phyloP scores from a whole-genome alignment of 108 stramenopile species.

The Aurantiochytrium sp. region DNA sequence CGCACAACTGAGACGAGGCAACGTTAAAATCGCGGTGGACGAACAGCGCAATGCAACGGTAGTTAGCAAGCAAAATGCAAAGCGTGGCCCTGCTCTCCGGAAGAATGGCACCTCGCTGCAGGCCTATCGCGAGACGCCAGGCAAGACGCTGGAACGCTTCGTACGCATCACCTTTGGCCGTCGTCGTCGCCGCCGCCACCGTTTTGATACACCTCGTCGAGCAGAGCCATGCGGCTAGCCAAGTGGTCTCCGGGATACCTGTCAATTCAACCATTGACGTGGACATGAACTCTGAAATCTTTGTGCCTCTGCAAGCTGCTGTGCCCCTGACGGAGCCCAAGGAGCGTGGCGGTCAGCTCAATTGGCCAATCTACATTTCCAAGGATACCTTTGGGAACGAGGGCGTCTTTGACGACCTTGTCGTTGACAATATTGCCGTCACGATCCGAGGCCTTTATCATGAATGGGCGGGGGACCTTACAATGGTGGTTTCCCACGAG shows the following conservation, averaged over 20 bases:
- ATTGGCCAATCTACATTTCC: slow-evolving; percentile 7
- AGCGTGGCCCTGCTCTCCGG: no score
- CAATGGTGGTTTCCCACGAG: neutral
- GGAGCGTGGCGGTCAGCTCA: neutral
- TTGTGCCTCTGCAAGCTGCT: neutral
- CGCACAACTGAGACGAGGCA: no score
- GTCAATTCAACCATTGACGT: neutral
- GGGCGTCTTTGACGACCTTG: neutral
- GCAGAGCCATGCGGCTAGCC: neutral
- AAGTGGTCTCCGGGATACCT: neutral
- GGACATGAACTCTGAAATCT: neutral
- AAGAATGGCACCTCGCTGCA: no score
- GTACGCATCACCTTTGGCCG: no score
- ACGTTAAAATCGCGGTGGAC: no score
- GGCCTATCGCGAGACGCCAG: no score
- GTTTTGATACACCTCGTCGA: neutral
- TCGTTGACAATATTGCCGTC: neutral
- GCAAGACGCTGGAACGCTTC: no score
- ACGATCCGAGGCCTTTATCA: neutral
- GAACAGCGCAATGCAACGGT: no score
- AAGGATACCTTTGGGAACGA: neutral
- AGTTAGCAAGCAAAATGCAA: no score
- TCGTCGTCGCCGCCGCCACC: neutral
- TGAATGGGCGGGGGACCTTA: neutral
- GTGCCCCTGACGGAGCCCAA: neutral